Conservation (phyloP, 1,284 basidiomycete genomes). For the Papiliotrema flavescens region DNA sequence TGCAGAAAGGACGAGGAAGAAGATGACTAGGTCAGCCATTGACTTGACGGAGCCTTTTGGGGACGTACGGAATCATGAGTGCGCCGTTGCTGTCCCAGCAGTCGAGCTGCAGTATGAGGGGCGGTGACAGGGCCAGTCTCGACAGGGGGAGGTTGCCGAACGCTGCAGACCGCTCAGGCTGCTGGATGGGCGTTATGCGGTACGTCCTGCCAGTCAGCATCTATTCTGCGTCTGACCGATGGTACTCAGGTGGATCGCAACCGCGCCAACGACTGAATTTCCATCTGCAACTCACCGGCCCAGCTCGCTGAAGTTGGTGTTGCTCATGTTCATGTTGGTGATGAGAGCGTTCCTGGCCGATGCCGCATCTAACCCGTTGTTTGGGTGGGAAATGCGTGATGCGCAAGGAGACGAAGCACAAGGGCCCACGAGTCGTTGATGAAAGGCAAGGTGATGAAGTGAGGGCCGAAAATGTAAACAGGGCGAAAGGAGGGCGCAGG, state of each 20-base stretch:
- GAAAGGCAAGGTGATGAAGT: background rate
- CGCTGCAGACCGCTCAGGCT: conserved; percentile 71
- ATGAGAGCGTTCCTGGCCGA: background rate
- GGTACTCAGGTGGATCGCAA: background rate
- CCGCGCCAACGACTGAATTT: too few relatives aligned
- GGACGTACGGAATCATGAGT: conserved; percentile 50
- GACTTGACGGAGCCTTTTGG: background rate
- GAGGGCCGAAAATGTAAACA: too few relatives aligned
- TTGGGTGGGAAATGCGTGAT: background rate
- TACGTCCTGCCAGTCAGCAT: conserved; percentile 27
- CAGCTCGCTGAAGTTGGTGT: conserved; percentile 23
- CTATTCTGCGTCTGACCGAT: background rate
- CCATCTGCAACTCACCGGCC: conserved; percentile 20
- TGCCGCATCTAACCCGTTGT: background rate
- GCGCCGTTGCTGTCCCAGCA: conserved; percentile 56
- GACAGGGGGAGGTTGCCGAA: conserved; percentile 70
- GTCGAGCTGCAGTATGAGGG: conserved; percentile 70
- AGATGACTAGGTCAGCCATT: background rate
- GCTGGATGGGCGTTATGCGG: conserved; percentile 59
- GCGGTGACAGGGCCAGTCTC: conserved; percentile 73
- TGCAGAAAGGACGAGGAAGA: background rate
- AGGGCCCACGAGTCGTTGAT: background rate
- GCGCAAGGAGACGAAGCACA: background rate
- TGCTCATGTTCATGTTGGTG: conserved; percentile 26
- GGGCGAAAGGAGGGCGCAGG: too few relatives aligned